Evolutionary conservation across 2,329 filamentous ascomycete species (phyloP), one percentile per base, ranked within the genome.

Genomic region (Colletotrichum kahawae): DNA sequence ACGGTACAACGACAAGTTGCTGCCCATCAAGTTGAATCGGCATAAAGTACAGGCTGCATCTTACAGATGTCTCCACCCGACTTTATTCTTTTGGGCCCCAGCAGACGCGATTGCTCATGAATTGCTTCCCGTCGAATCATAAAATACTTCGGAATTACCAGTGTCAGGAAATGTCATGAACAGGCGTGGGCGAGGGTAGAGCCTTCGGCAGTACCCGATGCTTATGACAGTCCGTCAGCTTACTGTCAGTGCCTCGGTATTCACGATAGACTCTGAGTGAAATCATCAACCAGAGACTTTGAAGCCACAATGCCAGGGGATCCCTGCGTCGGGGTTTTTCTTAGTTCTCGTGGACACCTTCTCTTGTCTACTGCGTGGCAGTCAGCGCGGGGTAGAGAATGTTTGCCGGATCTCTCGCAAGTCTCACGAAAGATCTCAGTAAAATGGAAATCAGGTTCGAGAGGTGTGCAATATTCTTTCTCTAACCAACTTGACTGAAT

Each of bases 261-360:
- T 48, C 18, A 3, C 12, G 13, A 21, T 48, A 48, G 43, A 48
- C 43, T 48, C 43, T n/a, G n/a, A 21, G 43, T 48, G 10, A 12
- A 48, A 48, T 48, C 43, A 48, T 48, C 43, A 48, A 5, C 9
- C 43, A 21, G 43, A 48, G 18, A 48, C 18, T 21, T 48, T 48
- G 5, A 13, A 21, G 43, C n/a, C 10, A 48, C 4, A n/a, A 48
- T 48, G 0, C 43, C n/a, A 21, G 18, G 18, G 16, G 81, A 79
- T 64, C 86, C 85, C 29, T 93, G 92, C 92, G 86, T 88, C 0
- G 88, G 87, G 0, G 89, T 93, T 0, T 70, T 77, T 6, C 81
- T 78, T 13, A 77, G 77, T 2, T 73, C 79, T 82, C 70, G 85
- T 87, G 83, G 87, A 86, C 76, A 78, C 80, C 43, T 89, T 87